Base-by-base conservation (phyloP, 2,329 filamentous ascomycete genomes). In the Apiospora kogelbergensis region DNA sequence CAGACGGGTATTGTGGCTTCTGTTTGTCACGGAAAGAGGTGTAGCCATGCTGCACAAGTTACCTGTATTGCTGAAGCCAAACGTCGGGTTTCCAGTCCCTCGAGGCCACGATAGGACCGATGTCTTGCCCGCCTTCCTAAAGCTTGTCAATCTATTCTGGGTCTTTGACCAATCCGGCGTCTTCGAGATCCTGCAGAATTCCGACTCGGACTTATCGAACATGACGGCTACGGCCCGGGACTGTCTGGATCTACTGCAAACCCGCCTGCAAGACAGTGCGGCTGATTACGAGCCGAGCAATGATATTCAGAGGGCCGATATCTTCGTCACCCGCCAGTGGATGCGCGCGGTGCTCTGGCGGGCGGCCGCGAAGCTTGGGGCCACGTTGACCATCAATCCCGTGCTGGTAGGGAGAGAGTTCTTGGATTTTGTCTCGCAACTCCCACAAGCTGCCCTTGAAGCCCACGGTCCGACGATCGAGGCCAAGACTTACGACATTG, bases 31-130 rank as follows among this genome's bases (percentile, higher is more conserved):
- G 0, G 85, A 84, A 69, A 74, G 84, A 44, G 84, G 84, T 6
- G 84, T 86, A 6, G 82, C 83, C 15, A 81, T 86, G 70, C 78
- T 86, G 17, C 84, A 86, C 72, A 83, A 84, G 65, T 78, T 86
- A 0, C 84, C 84, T 0, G 80, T 84, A 2, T 77, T 84, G 1
- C 73, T 86, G 17, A 81, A 79, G 65, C 80, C 80, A 1, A 82
- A 82, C 22, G 75, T 77, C 17, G 73, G 74, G 68, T 81, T 80
- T 44, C 83, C 75, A 33, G 79, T 73, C 7, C 76, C 79, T 6
- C 78, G 75, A 70, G 76, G 75, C 6, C 79, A 83, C 30, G 82
- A 84, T 63, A 79, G 82, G 20, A 78, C 79, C 2, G 78, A 83
- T 46, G 78, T 86, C 2, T 73, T 86, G 1, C 84, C 84, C 0